A percentile compares a stretch with the other conserved stretches of the same genome.
These are phyloP conservation scores for Fomitiporia mediterranea DNA, from an alignment of 1,284 basidiomycete species.

Conservation along the genomic window DNA sequence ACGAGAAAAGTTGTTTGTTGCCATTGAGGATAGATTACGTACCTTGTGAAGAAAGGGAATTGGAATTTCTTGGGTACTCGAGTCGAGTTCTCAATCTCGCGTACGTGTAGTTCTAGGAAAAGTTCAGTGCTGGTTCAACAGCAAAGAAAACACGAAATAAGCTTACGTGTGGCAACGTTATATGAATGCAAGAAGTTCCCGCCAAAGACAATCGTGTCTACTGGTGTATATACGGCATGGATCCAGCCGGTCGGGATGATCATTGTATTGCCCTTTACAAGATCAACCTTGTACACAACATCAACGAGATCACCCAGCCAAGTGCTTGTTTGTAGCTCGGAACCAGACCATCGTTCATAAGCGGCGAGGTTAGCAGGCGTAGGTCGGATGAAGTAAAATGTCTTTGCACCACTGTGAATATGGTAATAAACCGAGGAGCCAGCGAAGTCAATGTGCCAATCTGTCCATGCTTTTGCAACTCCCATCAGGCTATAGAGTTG, in stretches of 20 bases:
- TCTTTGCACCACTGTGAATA: slow-evolving; percentile 79
- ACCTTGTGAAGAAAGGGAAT: slow-evolving; percentile 85
- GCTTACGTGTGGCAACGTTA: slow-evolving; percentile 67
- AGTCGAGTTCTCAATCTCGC: slow-evolving; percentile 89
- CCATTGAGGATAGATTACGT: slow-evolving; percentile 27
- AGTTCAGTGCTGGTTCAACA: slow-evolving; percentile 6
- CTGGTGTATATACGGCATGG: slow-evolving; percentile 92
- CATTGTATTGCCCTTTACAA: slow-evolving; percentile 89
- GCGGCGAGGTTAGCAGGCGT: slow-evolving; percentile 86
- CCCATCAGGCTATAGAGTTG: slow-evolving; percentile 97
- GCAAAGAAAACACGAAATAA: slow-evolving; percentile 4
- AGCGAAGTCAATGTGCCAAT: slow-evolving; percentile 97
- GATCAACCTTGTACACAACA: slow-evolving; percentile 80
- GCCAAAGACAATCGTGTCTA: slow-evolving; percentile 92
- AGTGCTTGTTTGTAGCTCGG: slow-evolving; percentile 78
- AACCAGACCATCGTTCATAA: slow-evolving; percentile 87
- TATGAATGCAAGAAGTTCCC: slow-evolving; percentile 95
- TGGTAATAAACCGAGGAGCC: slow-evolving; percentile 95
- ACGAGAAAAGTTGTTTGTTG: neutral
- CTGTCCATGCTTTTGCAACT: slow-evolving; percentile 84
- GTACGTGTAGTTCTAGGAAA: slow-evolving; percentile 70
- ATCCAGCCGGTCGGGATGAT: slow-evolving; percentile 97
- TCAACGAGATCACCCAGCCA: slow-evolving; percentile 94
- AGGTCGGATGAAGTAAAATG: slow-evolving; percentile 93
- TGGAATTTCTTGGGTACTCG: slow-evolving; percentile 94